A percentile compares a stretch with the other conserved stretches of the same genome.
These are phyloP conservation scores for Ephemerocybe angulata DNA, from an alignment of 768 basidiomycete species.

Conservation along the genomic window DNA sequence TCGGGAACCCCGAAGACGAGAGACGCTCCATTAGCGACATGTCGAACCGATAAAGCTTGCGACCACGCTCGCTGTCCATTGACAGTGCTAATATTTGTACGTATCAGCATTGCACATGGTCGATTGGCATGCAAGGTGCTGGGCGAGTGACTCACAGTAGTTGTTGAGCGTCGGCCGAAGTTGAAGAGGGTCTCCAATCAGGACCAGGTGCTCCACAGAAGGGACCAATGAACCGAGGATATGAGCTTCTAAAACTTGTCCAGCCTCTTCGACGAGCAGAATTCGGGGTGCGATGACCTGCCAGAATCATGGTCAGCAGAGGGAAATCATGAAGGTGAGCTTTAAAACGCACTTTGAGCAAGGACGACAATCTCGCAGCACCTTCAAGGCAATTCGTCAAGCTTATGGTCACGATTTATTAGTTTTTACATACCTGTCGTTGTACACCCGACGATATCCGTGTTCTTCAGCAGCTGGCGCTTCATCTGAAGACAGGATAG, in stretches of 20 bases:
- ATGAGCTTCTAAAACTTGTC: conserved; percentile 79
- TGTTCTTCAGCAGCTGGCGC: conserved; percentile 47
- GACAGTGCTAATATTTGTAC: conserved; percentile 71
- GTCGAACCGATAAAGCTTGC: conserved; percentile 59
- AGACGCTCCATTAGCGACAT: conserved; percentile 77
- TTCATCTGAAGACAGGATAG: conserved; percentile 40
- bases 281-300: conserved; percentile 60
- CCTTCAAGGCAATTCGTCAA: conserved; percentile 35
- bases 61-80: conserved; percentile 58
- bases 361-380: conserved; percentile 59
- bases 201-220: conserved; percentile 67
- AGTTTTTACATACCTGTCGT: conserved; percentile 53
- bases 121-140: background rate
- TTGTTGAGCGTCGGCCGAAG: conserved; percentile 66
- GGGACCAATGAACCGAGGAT: conserved; percentile 61
- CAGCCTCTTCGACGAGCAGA: conserved; percentile 75
- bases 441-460: conserved; percentile 72
- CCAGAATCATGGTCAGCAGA: background rate
- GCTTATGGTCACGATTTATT: background rate
- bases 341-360: conserved; percentile 46
- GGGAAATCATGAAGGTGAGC: background rate
- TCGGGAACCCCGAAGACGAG: conserved; percentile 49
- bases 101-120: no score
- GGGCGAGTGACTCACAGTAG: conserved; percentile 40
- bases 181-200: conserved; percentile 80